Evolutionary conservation across 148 eudicot genomes (phyloP).

Genomic region (Amaranthus hypochondriacus): DNA sequence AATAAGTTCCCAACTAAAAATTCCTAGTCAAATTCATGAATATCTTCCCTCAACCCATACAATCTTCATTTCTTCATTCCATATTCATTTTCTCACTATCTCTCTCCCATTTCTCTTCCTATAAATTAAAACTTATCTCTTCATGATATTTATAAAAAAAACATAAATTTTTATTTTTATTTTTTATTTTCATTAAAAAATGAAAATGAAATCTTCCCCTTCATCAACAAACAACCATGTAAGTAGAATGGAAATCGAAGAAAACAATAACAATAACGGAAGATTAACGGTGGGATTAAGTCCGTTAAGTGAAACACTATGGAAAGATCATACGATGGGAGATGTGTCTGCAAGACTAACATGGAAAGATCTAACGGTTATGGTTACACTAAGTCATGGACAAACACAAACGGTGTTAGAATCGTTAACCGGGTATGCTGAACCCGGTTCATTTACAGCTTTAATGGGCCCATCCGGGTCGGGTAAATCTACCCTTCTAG

Average conservation of each 20-base stretch:
- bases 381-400: conserved; percentile 67
- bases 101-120: background rate
- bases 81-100: background rate
- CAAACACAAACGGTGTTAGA: conserved; percentile 81
- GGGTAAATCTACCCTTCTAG: conserved; percentile 86
- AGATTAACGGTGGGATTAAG: conserved; percentile 38
- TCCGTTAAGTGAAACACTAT: conserved; percentile 78
- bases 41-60: conserved; percentile 15
- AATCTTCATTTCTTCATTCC: conserved; percentile 12
- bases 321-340: conserved; percentile 62
- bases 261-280: background rate
- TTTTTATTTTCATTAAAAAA: background rate
- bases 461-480: conserved; percentile 99
- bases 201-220: background rate
- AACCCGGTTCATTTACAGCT: conserved; percentile 77
- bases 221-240: conserved; percentile 2
- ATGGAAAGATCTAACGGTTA: conserved; percentile 82
- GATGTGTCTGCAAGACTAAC: conserved; percentile 87
- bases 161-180: background rate
- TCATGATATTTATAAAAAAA: background rate
- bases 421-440: conserved; percentile 79
- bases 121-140: background rate
- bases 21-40: conserved; percentile 26
- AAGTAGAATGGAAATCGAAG: conserved; percentile 19
- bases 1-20: conserved; percentile 9